Base-by-base conservation (phyloP, 176 grass and related monocot species). In the Musa beccarii region DNA sequence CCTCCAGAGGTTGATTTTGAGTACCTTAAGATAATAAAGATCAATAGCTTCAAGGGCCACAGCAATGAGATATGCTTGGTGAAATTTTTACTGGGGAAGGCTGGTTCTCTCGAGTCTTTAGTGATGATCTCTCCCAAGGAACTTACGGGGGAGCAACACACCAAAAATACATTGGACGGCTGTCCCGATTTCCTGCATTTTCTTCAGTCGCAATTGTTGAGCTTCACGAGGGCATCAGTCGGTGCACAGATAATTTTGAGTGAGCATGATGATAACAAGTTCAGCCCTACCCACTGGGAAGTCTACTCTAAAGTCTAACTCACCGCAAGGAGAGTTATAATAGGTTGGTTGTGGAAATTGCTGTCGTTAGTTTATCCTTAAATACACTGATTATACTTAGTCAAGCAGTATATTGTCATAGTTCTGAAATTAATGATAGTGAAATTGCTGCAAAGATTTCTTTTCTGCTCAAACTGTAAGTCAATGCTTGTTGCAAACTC, bases 41-140 rank as follows among this genome's bases (percentile, higher is more conserved):
- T 96, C 78, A 89, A 75, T 76, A 90, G 86, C 76, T 96, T 92
- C 85, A 92, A 92, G 74, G 89, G 90, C 29, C 84, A 92, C 84
- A 59, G 74, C 56, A 92, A 92, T 78, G 93, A 96, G 90, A 77
- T 83, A 53, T 66, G 72, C 10, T 82, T 96, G 52, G 76, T 96
- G 68, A 78, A 79, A 24, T 96, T 88, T 76, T 79, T 96, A n/a
- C 80, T 96, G 74, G 85, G 75, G 49, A 90, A 86, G 16, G 77
- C 81, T 55, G 73, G 61, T 22, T 50, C 54, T 85, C 87, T 96
- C 15, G 76, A 83, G 34, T 85, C 78, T 86, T n/a, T 96, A 16
- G 54, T 85, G 55, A 63, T 96, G 53, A 73, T 89, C 56, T 20
- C 81, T 80, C 84, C 90, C 15, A 81, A 80, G 67, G 92, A 96